Base-by-base conservation (phyloP, 1,284 basidiomycete species). In the Ceratobasidium sp. region DNA sequence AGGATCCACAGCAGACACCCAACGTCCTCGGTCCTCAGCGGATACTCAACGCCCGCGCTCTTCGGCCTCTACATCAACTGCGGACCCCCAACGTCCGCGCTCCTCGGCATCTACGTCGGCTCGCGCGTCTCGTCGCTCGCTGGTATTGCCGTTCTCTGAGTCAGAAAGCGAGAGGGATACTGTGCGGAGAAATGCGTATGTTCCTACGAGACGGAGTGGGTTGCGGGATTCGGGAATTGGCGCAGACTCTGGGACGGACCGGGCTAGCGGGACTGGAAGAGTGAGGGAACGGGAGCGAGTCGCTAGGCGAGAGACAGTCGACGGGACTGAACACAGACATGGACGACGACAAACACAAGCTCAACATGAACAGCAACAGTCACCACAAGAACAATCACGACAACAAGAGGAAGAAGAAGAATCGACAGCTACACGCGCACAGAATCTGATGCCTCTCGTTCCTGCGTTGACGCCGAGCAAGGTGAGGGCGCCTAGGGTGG, bases 381-480 rank as follows among this genome's bases (percentile, higher is more conserved):
- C 49, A 52, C 21, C 49, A 66, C 46, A n/a, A 35, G 49, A 23
- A 30, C 63, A 54, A 41, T 32, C 7, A n/a, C 47, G 9, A 46
- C 38, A 62, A 9, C 44, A n/a, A n/a, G n/a, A n/a, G n/a, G n/a
- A 41, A 54, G 23, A 11, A 49, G 14, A 30, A 35, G 46, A 50
- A 7, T 14, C 44, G 1, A 28, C 41, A 16, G 23, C 41, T 3
- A 30, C 23, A 7, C 38, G 32, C 14, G 38, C 35, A 4, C 64
- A 69, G 46, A 30, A 57, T 30, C 47, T 69, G 9, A 69, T 69
- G 64, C 64, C 64, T 46, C 50, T 57, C 16, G 32, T 69, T 16
- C 64, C 64, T 4, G 64, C 26, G 18, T 38, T 69, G 18, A 69
- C 64, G 16, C 64, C 64, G 2, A 69, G 64, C 50, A 69, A 69